A percentile compares a stretch with the other conserved stretches of the same genome.
These are phyloP conservation scores for Colletotrichum sp. DNA, from an alignment of 2,329 filamentous ascomycete genomes.

Conservation along the genomic window DNA sequence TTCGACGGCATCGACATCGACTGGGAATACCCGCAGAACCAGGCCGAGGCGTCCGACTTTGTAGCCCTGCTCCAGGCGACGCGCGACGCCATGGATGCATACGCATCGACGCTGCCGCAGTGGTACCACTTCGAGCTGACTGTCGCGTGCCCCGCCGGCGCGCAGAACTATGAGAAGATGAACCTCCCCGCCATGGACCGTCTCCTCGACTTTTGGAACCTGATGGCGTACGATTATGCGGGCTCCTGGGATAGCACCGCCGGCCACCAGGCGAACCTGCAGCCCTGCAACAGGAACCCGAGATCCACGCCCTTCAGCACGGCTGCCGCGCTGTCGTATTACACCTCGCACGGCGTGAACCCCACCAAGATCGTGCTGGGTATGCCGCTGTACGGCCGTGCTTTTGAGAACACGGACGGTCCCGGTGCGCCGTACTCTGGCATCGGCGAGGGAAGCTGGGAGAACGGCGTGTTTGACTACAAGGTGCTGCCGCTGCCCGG, in stretches of 20 bases:
- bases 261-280: conserved; percentile 85
- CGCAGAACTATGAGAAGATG: conserved; percentile 66
- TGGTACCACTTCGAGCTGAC: conserved; percentile 67
- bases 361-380: conserved; percentile 82
- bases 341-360: conserved; percentile 68
- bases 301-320: conserved; percentile 80
- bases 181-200: conserved; percentile 69
- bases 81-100: conserved; percentile 63
- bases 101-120: conserved; percentile 48
- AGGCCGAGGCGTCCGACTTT: conserved; percentile 60
- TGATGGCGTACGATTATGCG: conserved; percentile 90
- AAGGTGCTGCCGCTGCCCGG: conserved; percentile 79
- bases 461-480: conserved; percentile 86
- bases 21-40: conserved; percentile 69
- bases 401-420: conserved; percentile 81
- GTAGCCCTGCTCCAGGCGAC: conserved; percentile 64
- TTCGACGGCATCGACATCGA: conserved; percentile 74
- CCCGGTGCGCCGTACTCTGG: conserved; percentile 73
- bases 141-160: conserved; percentile 67
- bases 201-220: conserved; percentile 76
- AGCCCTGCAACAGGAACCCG: conserved; percentile 61
- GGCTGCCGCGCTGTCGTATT: conserved; percentile 72
- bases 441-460: conserved; percentile 82
- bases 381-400: conserved; percentile 90
- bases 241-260: conserved; percentile 78